Base-by-base conservation (phyloP, 176 grass and related monocot species). In the Musa beccarii region DNA sequence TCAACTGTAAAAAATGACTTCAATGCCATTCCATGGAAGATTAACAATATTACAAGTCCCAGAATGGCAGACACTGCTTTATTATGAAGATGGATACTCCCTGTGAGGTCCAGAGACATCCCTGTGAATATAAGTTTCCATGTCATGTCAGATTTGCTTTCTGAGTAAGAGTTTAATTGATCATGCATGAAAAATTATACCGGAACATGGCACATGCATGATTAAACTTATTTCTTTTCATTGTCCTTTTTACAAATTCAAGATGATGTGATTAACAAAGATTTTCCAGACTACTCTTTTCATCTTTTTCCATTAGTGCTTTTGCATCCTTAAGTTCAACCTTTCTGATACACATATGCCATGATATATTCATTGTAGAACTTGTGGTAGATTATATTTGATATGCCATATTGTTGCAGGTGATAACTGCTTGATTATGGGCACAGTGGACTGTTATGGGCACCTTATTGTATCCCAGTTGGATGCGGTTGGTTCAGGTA, bases 401-500 rank as follows among this genome's bases (percentile, higher is more conserved):
- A 78, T 68, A 7, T 64, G n/a, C 28, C 54, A 52, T 69, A 43
- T 24, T 15, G 10, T 78, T 82, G 54, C 85, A 98, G 90, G 76
- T 79, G 84, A 90, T 74, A 81, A 82, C n/a, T 87, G 84, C 75
- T 91, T 98, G 75, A 87, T 98, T 87, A 73, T 98, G 70, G 95
- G 95, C 76, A 87, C 88, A 19, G 90, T 89, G 19, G 95, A 98
- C 59, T 84, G 82, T 16, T 93, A 87, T 66, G 88, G 95, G 12
- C 95, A 98, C 73, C 78, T 98, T 75, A 98, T 93, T 80, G 82
- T 98, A 63, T 98, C 95, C 53, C 76, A 43, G 75, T 69, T 98
- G 74, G 86, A 93, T 52, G 83, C 25, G 23, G 65, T 71, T 43
- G 77, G 71, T 81, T 82, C 92, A 84, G 90, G 90, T 98, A 98